Evolutionary conservation across 345 rosid genomes (phyloP).

Genomic region (Rhizophora apiculata): DNA sequence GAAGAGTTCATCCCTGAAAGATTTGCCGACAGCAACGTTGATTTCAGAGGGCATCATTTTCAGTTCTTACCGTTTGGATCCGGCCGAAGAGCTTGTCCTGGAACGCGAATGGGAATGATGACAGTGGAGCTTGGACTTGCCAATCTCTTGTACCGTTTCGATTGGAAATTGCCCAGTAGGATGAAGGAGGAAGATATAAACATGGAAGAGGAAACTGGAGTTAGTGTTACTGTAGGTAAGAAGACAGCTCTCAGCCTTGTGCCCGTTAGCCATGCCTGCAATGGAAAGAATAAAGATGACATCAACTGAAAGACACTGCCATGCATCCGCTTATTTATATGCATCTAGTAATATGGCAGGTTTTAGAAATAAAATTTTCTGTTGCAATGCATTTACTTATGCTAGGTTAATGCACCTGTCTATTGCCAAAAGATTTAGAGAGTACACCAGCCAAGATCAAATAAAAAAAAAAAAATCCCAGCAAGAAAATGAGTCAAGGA

Average conservation of each 20-base stretch:
- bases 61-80: conserved; percentile 19
- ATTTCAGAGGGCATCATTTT: conserved; percentile 16
- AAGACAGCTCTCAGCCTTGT: conserved; percentile 29
- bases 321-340: neutral
- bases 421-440: no score
- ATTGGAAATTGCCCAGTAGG: conserved; percentile 7
- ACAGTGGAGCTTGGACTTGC: conserved; percentile 10
- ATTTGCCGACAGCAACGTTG: conserved; percentile 9
- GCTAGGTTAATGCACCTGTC: no score
- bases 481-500: no score
- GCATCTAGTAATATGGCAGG: no score
- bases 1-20: conserved; percentile 14
- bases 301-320: neutral
- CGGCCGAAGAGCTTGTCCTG: conserved; percentile 23
- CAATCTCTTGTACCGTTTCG: conserved; percentile 12
- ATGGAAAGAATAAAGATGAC: neutral
- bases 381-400: no score
- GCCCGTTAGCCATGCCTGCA: conserved; percentile 13
- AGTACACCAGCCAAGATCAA: no score
- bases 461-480: no score
- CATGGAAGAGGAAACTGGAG: conserved; percentile 39
- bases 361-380: no score
- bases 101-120: conserved; percentile 2
- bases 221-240: conserved; percentile 22
- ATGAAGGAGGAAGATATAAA: conserved; percentile 1